These are phyloP conservation scores for Elsinoe arachidis DNA, from an alignment of 2,329 filamentous ascomycete genomes.

Conservation along the genomic window DNA sequence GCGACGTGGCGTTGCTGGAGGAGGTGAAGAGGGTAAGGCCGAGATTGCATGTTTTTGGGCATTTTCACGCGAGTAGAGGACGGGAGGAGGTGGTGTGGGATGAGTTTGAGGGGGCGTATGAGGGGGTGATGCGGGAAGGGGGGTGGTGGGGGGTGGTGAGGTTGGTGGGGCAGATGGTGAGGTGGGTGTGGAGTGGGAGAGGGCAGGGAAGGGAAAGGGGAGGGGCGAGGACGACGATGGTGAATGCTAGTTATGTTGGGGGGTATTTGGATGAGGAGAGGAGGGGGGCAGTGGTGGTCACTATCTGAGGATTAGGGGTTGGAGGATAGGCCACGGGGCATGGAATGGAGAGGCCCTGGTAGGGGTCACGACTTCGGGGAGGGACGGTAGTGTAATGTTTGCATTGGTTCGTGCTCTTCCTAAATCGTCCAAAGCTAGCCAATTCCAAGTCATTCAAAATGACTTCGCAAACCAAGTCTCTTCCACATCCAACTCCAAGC, in stretches of 20 bases:
- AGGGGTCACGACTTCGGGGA: no score
- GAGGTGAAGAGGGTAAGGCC: slow-evolving; percentile 29
- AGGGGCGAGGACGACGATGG: background rate
- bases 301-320: no score
- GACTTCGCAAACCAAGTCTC: no score
- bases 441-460: no score
- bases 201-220: background rate
- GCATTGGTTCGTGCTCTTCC: no score
- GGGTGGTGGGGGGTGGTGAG: slow-evolving; percentile 28
- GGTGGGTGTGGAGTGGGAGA: background rate
- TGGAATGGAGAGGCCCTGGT: no score
- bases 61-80: slow-evolving; percentile 31
- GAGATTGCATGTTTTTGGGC: slow-evolving; percentile 32
- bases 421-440: no score
- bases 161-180: background rate
- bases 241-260: slow-evolving; percentile 15
- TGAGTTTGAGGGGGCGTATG: slow-evolving; percentile 60
- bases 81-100: slow-evolving; percentile 57
- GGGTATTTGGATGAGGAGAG: slow-evolving; percentile 8
- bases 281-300: background rate
- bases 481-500: no score
- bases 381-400: no score
- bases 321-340: no score
- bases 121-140: slow-evolving; percentile 44
- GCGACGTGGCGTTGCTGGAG: slow-evolving; percentile 25